These are phyloP conservation scores for Lichtheimia ornata DNA, from an alignment of 371 early-diverging fungal genomes.

Conservation along the genomic window DNA sequence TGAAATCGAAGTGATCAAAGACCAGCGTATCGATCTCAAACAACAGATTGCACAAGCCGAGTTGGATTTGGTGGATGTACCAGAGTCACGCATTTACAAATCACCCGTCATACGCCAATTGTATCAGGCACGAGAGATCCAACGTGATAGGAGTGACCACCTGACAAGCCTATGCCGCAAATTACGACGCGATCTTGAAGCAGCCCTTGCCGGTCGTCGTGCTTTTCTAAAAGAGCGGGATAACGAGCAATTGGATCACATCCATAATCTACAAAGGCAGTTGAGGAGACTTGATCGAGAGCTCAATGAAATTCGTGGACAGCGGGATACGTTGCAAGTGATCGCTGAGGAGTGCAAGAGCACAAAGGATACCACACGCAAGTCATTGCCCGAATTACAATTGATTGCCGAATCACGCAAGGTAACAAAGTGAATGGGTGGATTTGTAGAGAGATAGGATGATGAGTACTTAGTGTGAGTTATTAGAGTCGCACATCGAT, in stretches of 20 bases:
- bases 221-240: slow-evolving; percentile 32
- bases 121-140: slow-evolving; percentile 31
- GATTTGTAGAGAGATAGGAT: neutral
- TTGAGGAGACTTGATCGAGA: slow-evolving; percentile 75
- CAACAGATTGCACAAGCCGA: slow-evolving; percentile 38
- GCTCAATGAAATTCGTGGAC: slow-evolving; percentile 72
- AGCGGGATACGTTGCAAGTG: slow-evolving; percentile 79
- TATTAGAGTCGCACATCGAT: slow-evolving; percentile 16
- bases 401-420: slow-evolving; percentile 50
- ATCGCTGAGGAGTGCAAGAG: slow-evolving; percentile 70
- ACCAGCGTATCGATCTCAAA: slow-evolving; percentile 40
- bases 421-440: slow-evolving; percentile 15
- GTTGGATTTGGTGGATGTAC: slow-evolving; percentile 37
- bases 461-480: neutral
- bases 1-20: slow-evolving; percentile 44
- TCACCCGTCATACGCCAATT: slow-evolving; percentile 31
- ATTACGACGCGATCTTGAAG: slow-evolving; percentile 26
- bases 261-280: slow-evolving; percentile 59
- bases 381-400: slow-evolving; percentile 15
- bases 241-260: slow-evolving; percentile 24
- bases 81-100: slow-evolving; percentile 39
- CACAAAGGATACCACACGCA: slow-evolving; percentile 63
- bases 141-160: slow-evolving; percentile 35
- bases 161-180: slow-evolving; percentile 24
- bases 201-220: slow-evolving; percentile 26